Evolutionary conservation across 2,329 filamentous ascomycete genomes (phyloP).

Genomic region (Dactylellina cionopaga): DNA sequence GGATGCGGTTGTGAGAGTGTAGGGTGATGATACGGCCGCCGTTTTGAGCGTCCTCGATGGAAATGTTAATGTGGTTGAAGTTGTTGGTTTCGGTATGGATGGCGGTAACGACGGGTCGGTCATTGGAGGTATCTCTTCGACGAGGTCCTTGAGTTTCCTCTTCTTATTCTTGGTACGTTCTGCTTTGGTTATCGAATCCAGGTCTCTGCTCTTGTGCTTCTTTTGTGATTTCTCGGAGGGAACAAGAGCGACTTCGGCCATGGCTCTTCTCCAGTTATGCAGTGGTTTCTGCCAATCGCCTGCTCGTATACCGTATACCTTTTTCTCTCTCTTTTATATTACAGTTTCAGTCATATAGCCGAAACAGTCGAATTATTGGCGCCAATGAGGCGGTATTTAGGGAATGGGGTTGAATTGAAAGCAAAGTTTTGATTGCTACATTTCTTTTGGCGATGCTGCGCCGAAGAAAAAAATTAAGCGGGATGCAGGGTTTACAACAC

Average conservation of each 20-base stretch:
- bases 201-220: constrained; percentile 52
- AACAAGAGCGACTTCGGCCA: constrained; percentile 61
- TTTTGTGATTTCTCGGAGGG: constrained; percentile 54
- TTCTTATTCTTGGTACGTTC: constrained; percentile 43
- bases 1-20: constrained; percentile 80
- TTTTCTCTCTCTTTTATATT: no score
- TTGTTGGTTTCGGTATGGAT: constrained; percentile 58
- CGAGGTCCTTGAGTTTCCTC: constrained; percentile 23
- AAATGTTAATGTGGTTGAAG: constrained; percentile 3
- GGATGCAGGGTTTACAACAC: no score
- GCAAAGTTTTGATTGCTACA: no score
- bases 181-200: constrained; percentile 39
- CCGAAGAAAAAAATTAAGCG: constrained; percentile 11
- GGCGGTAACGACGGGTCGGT: constrained; percentile 60
- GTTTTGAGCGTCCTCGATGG: constrained; percentile 3
- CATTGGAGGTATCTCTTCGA: constrained; percentile 56
- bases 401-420: no score
- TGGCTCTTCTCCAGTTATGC: constrained; percentile 53
- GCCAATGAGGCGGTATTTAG: no score
- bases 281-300: neutral
- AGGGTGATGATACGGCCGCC: constrained; percentile 70
- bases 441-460: neutral
- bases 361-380: no score
- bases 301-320: no score
- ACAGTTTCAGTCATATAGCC: no score